Evolutionary conservation across 2,329 filamentous ascomycete genomes (phyloP), one percentile per base, ranked within the genome.

Genomic region (Dichotomopilus funicola): DNA sequence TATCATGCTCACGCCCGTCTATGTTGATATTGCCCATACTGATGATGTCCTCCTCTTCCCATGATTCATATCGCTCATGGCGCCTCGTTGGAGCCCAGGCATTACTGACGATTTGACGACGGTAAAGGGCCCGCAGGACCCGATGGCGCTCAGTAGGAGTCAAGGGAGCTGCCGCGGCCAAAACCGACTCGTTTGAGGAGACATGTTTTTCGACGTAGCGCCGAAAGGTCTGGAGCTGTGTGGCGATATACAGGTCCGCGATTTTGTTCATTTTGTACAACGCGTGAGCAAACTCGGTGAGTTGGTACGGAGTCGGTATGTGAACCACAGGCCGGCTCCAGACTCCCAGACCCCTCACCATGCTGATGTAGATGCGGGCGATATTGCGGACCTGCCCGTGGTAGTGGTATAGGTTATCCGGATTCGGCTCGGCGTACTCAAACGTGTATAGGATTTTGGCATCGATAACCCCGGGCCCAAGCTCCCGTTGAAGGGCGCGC

Each of bases 91-190:
- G 38, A 11, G 51, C 55, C 51, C 51, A 57, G 36, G 49, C 52
- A 12, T 58, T 49, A 49, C 48, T 51, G 13, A 55, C 27, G 12
- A 58, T 45, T 47, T 58, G 56, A 8, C 56, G 49, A 3, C 52
- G 56, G 45, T 58, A 58, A 33, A 58, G 49, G 1, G 52, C 47
- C 19, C 48, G 35, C 47, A 58, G 5, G 10, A 58, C 48, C 1
- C 56, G 53, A 3, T n/a, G 49, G 12, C 53, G 53, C 40, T 58
- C 56, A 2, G 41, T 37, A 46, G 40, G 56, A 9, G 56, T 55
- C n/a, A 37, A 31, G 1, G 48, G 49, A 4, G 48, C 48, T 12
- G 48, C n/a, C 10, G 36, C 48, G 19, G 19, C 19, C 19, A 27
- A 27, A 27, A 27, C 19, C 19, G 19, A 27, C 19, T 27, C 19